Base-by-base conservation (phyloP, 2,329 filamentous ascomycete genomes). In the Celoporthe dispersa region DNA sequence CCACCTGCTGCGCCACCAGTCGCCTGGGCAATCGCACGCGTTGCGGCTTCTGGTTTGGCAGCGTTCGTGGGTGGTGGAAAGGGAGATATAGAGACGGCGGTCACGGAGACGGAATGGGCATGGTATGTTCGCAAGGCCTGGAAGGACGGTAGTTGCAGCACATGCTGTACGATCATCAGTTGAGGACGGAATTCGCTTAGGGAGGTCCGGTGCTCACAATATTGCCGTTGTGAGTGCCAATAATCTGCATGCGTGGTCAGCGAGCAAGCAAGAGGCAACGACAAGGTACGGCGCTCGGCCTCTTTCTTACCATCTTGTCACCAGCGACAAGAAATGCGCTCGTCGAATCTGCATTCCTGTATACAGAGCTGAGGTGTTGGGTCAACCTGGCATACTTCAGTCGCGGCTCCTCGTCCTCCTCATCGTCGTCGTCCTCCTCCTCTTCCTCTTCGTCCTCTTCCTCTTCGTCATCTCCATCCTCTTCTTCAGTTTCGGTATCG, bases 191-290 rank as follows among this genome's bases (percentile, higher is more conserved):
- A 14, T 9, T n/a, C 22, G 11, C 19, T 1, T 28, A 59, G 44
- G 25, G 35, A 64, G 22, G 9, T 35, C 68, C 2, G 39, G 64
- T 37, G 83, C 91, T 84, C 86, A 97, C 94, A 76, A 98, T 95
- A 77, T 96, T 97, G 76, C 96, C 96, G 82, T 97, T 97, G 80
- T 99, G 95, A 41, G 96, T 98, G 74, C 95, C 96, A 75, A 97
- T 85, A 73, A 98, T 91, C 92, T 95, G 81, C 64, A 73, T 70
- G 73, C 76, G 71, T 71, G 74, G 75, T 81, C 75, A 83, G 81
- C 75, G 7, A 39, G 37, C 39, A 14, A 48, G 44, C 7, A 73
- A 79, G 73, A 66, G 67, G 59, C 39, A 64, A 37, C 44, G 68
- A 68, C 51, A 71, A 44, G 48, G 11, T 25, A 9, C 31, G 11